Conservation (phyloP, 768 basidiomycete species). For the Lactarius quietus region DNA sequence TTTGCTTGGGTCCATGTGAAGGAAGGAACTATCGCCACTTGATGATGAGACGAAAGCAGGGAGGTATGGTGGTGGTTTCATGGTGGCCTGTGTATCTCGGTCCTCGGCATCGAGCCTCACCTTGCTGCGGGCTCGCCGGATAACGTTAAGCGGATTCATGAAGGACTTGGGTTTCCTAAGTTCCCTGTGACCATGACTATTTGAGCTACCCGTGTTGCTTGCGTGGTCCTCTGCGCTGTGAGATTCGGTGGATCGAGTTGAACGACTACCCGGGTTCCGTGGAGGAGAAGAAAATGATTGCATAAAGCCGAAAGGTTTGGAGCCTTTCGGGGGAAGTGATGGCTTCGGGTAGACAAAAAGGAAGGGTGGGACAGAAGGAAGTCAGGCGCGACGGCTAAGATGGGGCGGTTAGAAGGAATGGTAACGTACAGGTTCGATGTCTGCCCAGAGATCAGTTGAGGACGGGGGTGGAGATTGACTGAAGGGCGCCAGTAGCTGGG, state of each 20-base stretch:
- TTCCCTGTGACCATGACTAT: conserved; percentile 34
- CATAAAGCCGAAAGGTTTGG: conserved; percentile 39
- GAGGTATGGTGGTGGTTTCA: conserved; percentile 20
- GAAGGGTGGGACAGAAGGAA: background rate
- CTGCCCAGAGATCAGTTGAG: conserved; percentile 13
- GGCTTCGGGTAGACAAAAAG: conserved; percentile 33
- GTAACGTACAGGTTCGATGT: conserved; percentile 25
- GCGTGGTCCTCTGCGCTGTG: conserved; percentile 30
- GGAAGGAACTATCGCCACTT: conserved; percentile 26
- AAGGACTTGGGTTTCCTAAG: conserved; percentile 50
- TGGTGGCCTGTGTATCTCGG: conserved; percentile 33
- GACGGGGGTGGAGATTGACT: conserved; percentile 16
- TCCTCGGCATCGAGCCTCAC: conserved; percentile 41
- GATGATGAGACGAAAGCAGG: conserved; percentile 22
- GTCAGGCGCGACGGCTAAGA: background rate
- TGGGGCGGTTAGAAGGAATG: background rate
- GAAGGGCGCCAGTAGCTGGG: conserved; percentile 11
- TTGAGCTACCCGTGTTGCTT: conserved; percentile 34
- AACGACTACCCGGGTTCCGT: conserved; percentile 25
- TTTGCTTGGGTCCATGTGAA: conserved; percentile 27
- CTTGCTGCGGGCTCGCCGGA: conserved; percentile 40
- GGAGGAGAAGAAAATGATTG: conserved; percentile 36
- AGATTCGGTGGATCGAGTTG: conserved; percentile 33
- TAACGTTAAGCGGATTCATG: conserved; percentile 39
- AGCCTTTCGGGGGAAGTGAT: conserved; percentile 41